Conservation (phyloP, 2,329 filamentous ascomycete species). For the Neospermospora avenae region DNA sequence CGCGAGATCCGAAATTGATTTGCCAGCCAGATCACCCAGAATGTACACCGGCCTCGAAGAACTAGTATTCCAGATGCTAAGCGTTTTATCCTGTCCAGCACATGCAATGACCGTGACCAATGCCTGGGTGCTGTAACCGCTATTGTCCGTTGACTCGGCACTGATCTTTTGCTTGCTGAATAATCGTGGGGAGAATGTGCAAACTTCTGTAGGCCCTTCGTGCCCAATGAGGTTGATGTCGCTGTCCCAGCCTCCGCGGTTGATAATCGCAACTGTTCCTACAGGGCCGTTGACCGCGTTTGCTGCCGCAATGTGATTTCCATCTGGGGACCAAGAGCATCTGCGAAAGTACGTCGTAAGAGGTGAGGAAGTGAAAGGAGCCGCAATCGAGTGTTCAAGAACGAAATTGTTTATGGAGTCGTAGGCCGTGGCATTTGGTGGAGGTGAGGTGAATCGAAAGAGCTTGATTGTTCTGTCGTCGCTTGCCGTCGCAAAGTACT, state of each 20-base stretch:
- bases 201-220: constrained; percentile 94
- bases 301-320: constrained; percentile 92
- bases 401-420: constrained; percentile 97
- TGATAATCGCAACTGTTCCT: constrained; percentile 93
- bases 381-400: constrained; percentile 84
- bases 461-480: constrained; percentile 97
- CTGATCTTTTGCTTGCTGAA: constrained; percentile 69
- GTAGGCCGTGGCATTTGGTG: constrained; percentile 86
- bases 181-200: constrained; percentile 89
- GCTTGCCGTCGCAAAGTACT: constrained; percentile 97
- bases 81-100: constrained; percentile 91
- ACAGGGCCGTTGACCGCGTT: constrained; percentile 98
- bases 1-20: constrained; percentile 89
- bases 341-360: constrained; percentile 95
- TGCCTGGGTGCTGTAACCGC: constrained; percentile 45
- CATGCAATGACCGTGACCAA: constrained; percentile 93
- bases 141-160: constrained; percentile 46
- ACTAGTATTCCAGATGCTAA: constrained; percentile 97
- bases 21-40: constrained; percentile 80
- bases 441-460: constrained; percentile 88
- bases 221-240: constrained; percentile 98
- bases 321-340: constrained; percentile 97
- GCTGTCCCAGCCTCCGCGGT: constrained; percentile 87
- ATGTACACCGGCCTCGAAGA: constrained; percentile 89
- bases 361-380: constrained; percentile 86